Percentiles rank a stretch among this genome's conserved stretches.
Evolutionary conservation across 768 basidiomycete species (phyloP).

Genomic region (Kwoniella newhampshirensis): DNA sequence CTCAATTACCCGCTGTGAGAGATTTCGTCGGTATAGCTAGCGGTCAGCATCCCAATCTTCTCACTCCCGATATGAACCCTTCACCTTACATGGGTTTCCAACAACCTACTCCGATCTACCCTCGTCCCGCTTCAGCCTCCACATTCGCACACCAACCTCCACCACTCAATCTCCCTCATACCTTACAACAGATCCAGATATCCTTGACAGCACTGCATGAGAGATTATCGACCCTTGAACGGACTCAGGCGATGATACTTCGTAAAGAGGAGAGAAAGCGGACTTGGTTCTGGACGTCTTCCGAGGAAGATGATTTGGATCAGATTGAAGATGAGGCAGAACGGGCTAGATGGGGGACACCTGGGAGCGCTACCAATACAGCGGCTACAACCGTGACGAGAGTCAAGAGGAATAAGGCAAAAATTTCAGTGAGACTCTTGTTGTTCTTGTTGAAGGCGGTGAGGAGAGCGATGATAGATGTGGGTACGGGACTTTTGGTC

Average conservation of each 20-base stretch:
- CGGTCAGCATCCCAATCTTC: too few species aligned
- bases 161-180: slow-evolving; percentile 29
- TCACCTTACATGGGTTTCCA: slow-evolving; percentile 24
- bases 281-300: slow-evolving; percentile 34
- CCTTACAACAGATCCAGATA: slow-evolving; percentile 47
- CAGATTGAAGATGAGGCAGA: slow-evolving; percentile 31
- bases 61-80: slow-evolving; percentile 20
- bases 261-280: slow-evolving; percentile 24
- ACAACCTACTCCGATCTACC: slow-evolving; percentile 30
- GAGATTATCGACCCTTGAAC: slow-evolving; percentile 41
- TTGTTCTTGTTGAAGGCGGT: slow-evolving; percentile 32
- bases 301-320: slow-evolving; percentile 39
- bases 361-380: slow-evolving; percentile 5
- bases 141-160: slow-evolving; percentile 27
- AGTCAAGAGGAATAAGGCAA: slow-evolving; percentile 7
- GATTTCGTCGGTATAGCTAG: slow-evolving; percentile 14
- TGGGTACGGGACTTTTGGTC: slow-evolving; percentile 34
- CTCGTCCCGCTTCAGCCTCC: slow-evolving; percentile 35
- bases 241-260: slow-evolving; percentile 41
- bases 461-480: slow-evolving; percentile 40
- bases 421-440: slow-evolving; percentile 27
- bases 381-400: slow-evolving; percentile 11
- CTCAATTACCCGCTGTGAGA: slow-evolving; percentile 15
- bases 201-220: slow-evolving; percentile 48
- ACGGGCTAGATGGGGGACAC: slow-evolving; percentile 5